These are phyloP conservation scores for Physaria fendleri DNA, from an alignment of 345 rosid genomes.

Conservation along the genomic window DNA sequence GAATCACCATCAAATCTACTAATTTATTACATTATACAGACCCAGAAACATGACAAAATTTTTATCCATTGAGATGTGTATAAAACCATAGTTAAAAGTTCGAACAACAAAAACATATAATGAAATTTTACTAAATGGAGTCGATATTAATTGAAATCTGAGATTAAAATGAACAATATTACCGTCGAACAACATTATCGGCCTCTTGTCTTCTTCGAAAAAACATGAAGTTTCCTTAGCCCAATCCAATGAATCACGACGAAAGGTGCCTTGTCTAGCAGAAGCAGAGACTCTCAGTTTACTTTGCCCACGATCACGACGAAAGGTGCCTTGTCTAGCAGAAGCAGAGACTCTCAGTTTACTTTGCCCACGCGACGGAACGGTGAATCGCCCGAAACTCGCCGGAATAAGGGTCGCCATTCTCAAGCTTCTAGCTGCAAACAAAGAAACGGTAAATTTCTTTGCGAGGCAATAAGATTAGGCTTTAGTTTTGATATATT, in stretches of 20 bases:
- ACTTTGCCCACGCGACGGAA: constrained; percentile 15
- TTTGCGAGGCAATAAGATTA: not conserved
- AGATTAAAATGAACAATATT: not conserved
- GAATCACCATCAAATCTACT: not conserved
- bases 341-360: constrained; percentile 26
- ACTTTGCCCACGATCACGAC: too few relatives aligned
- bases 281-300: constrained; percentile 26
- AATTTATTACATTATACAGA: not conserved
- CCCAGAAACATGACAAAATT: not conserved
- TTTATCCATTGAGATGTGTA: not conserved
- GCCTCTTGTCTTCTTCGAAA: constrained; percentile 66
- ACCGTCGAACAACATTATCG: constrained; percentile 92
- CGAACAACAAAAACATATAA: not conserved
- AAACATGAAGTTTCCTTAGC: constrained; percentile 54
- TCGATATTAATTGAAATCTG: not conserved
- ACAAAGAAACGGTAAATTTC: not conserved
- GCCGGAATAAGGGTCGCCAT: constrained; percentile 48
- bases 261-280: constrained; percentile 38
- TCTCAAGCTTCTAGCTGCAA: constrained; percentile 1
- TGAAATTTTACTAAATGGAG: not conserved
- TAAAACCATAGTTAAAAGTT: not conserved
- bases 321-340: constrained; percentile 38
- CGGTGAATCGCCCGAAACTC: constrained; percentile 22
- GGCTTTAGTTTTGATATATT: not conserved
- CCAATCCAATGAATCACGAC: constrained; percentile 36